Percentiles rank a stretch among this genome's conserved stretches.
Evolutionary conservation across 2,329 filamentous ascomycete species (phyloP).

Genomic region (Alternaria rosae): DNA sequence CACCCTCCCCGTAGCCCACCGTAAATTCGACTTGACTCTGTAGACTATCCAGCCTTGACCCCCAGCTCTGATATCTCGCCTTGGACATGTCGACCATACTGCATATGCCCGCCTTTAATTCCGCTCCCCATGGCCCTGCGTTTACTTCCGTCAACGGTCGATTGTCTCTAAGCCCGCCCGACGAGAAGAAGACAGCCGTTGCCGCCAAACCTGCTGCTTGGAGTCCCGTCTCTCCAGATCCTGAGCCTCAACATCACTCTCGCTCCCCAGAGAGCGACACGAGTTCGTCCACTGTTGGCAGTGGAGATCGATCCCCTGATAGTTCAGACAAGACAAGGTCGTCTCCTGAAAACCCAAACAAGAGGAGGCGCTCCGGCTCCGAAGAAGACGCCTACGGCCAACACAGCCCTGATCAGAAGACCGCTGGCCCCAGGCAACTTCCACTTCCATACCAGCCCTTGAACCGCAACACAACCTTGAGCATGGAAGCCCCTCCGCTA

Average conservation of each 20-base stretch:
- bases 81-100: slow-evolving; percentile 45
- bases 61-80: neutral
- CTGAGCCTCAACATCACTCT: slow-evolving; percentile 31
- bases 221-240: slow-evolving; percentile 22
- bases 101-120: slow-evolving; percentile 39
- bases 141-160: slow-evolving; percentile 50
- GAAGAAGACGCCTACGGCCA: slow-evolving; percentile 50
- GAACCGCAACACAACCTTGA: slow-evolving; percentile 42
- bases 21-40: slow-evolving; percentile 2
- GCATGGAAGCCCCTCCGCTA: slow-evolving; percentile 35
- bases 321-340: slow-evolving; percentile 64
- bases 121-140: slow-evolving; percentile 40
- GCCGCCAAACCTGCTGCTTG: slow-evolving; percentile 25
- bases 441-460: slow-evolving; percentile 45
- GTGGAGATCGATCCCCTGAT: slow-evolving; percentile 30
- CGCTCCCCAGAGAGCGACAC: slow-evolving; percentile 26
- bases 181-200: slow-evolving; percentile 30
- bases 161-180: slow-evolving; percentile 36
- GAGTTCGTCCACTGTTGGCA: slow-evolving; percentile 30
- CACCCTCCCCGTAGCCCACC: neutral
- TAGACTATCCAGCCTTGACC: neutral
- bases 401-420: slow-evolving; percentile 41
- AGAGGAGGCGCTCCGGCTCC: slow-evolving; percentile 73
- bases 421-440: slow-evolving; percentile 49
- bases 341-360: slow-evolving; percentile 53